A percentile compares a stretch with the other conserved stretches of the same genome.
Conservation (phyloP, 306 rosid genomes). For the Bauhinia variegata region DNA sequence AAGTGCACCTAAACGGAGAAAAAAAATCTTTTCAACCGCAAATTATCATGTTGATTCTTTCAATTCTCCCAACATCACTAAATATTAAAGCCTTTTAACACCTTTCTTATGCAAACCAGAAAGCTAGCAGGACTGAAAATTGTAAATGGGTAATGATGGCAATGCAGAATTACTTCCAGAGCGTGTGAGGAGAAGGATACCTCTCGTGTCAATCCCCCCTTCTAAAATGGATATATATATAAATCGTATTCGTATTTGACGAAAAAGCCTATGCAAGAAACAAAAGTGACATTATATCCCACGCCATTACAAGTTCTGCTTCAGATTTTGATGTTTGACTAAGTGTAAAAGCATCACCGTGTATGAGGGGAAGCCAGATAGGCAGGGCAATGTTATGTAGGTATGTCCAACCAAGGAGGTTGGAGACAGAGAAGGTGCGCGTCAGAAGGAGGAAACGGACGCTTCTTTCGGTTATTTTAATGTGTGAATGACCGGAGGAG, state of each 20-base stretch:
- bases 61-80: too few relatives aligned
- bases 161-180: constrained; percentile 1
- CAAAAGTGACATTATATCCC: constrained; percentile 1
- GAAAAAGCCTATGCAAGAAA: constrained; percentile 32
- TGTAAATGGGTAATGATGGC: constrained; percentile 24
- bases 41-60: not conserved
- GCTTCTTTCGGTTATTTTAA: constrained; percentile 29
- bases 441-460: constrained; percentile 8
- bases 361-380: constrained; percentile 40
- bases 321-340: constrained; percentile 10
- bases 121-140: constrained; percentile 24
- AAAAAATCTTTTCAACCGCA: not conserved
- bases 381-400: constrained; percentile 40
- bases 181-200: constrained; percentile 20
- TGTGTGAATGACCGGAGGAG: constrained; percentile 51
- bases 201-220: constrained; percentile 39
- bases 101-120: constrained; percentile 6
- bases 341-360: constrained; percentile 8
- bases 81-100: too few relatives aligned
- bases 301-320: not conserved
- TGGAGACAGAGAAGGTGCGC: constrained; percentile 20
- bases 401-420: constrained; percentile 35
- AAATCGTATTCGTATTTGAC: constrained; percentile 11
- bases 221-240: too few relatives aligned
- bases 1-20: not conserved